Conservation (phyloP, 140 eudicot genomes). For the Bidens hawaiensis region DNA sequence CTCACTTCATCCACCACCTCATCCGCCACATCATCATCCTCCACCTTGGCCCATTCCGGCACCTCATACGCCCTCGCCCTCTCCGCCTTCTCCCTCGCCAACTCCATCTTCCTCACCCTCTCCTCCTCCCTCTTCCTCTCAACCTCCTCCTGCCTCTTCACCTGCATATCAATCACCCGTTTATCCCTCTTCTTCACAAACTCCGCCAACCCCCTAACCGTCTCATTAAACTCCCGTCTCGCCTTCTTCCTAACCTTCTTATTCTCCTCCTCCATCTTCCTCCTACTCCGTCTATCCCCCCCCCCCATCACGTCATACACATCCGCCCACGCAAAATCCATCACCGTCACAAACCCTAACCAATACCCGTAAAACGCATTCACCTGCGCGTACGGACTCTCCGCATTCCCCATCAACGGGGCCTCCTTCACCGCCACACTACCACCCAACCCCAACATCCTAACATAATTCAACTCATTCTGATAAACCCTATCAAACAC, state of each 20-base stretch:
- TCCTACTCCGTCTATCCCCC: conserved; percentile 59
- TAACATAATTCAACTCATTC: conserved; percentile 64
- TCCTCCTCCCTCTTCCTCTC: conserved; percentile 79
- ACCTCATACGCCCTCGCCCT: conserved; percentile 58
- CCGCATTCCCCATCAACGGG: conserved; percentile 78
- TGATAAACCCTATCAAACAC: conserved; percentile 64
- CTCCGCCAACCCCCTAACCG: conserved; percentile 86
- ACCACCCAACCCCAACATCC: conserved; percentile 56
- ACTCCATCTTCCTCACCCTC: conserved; percentile 48
- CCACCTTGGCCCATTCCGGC: conserved; percentile 84
- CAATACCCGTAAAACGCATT: conserved; percentile 95
- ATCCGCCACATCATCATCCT: conserved; percentile 39
- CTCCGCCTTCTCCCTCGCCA: conserved; percentile 72
- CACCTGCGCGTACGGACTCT: conserved; percentile 70
- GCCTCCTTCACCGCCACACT: conserved; percentile 69
- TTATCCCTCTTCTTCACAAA: conserved; percentile 96
- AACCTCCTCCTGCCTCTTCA: conserved; percentile 73
- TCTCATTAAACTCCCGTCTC: conserved; percentile 72
- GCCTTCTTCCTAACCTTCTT: conserved; percentile 90
- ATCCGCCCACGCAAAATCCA: conserved; percentile 90
- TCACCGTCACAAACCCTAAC: too few species aligned
- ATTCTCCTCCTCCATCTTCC: conserved; percentile 98
- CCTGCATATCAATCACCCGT: conserved; percentile 92
- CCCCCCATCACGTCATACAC: conserved; percentile 78
- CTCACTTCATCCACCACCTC: conserved; percentile 41